Base-by-base conservation (phyloP, 768 basidiomycete genomes). In the Xerocomellus chrysenteron region DNA sequence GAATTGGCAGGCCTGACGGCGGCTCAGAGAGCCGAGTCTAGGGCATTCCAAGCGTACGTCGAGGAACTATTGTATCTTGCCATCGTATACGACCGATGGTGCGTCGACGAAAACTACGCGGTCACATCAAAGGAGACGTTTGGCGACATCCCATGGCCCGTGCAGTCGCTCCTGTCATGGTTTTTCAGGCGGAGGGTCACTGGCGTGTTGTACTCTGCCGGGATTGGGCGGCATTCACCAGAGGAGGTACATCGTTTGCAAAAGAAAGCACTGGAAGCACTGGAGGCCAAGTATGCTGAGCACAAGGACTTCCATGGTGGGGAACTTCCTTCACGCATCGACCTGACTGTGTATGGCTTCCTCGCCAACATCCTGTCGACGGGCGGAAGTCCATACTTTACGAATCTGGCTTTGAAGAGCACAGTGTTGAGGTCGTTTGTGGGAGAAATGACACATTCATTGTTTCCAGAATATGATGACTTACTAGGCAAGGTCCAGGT, bases 1-100 rank as follows among this genome's bases (percentile, higher is more conserved):
- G 55, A 63, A 4, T 36, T 60, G 17, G 72, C 68, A 0, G 58
- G 57, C 8, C 42, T 73, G 56, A 67, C 73, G 5, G 14, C 62
- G 1, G 58, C 32, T 21, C 70, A 74, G 55, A 64, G 21, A 47
- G 72, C 65, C 44, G 72, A 73, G 46, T 73, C 73, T 21, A 62
- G 73, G 53, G 73, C 73, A 16, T 72, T 70, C 50, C 71, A 73
- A 33, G 70, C 62, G 13, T 73, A 64, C 43, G 26, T 73, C 28
- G 72, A 73, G 52, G 72, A 73, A 32, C 8, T 65, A 45, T 11
- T 74, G 55, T 73, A 73, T 32, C 16, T 33, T 26, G 66, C 70
- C 17, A 40, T 73, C 47, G 54, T 73, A 2, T 65, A 64, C 47
- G 66, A 71, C 51, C 60, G 72, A 19, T 74, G 73, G 72, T 64